A percentile compares a stretch with the other conserved stretches of the same genome.
Conservation (phyloP, 202 grass and related monocot genomes). For the Saccharum hybrid region DNA sequence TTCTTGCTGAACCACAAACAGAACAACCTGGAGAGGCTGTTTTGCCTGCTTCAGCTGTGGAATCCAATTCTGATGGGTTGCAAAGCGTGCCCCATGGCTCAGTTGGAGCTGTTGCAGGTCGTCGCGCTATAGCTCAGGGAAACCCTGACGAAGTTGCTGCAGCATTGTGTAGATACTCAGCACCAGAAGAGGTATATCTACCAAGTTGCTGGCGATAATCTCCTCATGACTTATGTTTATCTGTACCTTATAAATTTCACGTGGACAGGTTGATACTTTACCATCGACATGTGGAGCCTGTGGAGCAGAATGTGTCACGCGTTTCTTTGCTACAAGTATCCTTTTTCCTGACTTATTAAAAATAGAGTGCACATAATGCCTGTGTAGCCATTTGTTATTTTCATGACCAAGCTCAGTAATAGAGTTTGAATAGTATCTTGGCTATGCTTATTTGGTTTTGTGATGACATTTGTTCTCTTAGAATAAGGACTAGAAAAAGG, state of each 20-base stretch:
- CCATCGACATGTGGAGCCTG: conserved; percentile 90
- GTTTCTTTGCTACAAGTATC: conserved; percentile 94
- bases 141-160: conserved; percentile 86
- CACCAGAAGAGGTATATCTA: conserved; percentile 85
- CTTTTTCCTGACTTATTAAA: conserved; percentile 30
- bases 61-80: conserved; percentile 39
- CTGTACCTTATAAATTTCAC: conserved; percentile 29
- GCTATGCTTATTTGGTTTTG: conserved; percentile 24
- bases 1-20: conserved; percentile 72
- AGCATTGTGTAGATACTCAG: conserved; percentile 78
- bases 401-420: neutral
- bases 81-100: conserved; percentile 64
- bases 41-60: conserved; percentile 44
- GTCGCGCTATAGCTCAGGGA: conserved; percentile 88
- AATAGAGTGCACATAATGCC: conserved; percentile 20
- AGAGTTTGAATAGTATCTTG: neutral
- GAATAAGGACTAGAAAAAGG: neutral
- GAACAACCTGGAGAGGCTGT: conserved; percentile 53
- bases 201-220: neutral
- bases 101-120: conserved; percentile 85
- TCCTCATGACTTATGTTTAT: neutral
- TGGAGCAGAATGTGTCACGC: conserved; percentile 64
- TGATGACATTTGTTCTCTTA: conserved; percentile 3
- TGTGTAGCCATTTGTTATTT: neutral
- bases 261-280: conserved; percentile 81